Evolutionary conservation across 1,284 basidiomycete genomes (phyloP).

Genomic region (Pyrrhoderma noxium): DNA sequence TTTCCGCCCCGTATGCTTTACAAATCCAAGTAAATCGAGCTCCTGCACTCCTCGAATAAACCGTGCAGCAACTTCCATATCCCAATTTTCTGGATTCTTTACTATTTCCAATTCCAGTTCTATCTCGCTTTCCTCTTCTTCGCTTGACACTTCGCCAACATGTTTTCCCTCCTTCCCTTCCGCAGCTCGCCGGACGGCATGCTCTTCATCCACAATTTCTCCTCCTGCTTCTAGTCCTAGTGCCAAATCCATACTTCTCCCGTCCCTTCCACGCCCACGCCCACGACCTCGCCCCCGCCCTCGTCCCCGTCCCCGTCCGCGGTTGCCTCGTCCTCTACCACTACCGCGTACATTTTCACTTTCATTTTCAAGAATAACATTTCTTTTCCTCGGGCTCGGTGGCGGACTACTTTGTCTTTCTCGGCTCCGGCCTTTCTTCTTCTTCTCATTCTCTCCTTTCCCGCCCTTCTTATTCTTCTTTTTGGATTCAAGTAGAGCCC

Average conservation of each 20-base stretch:
- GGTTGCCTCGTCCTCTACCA: background rate
- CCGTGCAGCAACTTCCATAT: constrained; percentile 59
- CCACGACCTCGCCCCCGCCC: constrained; percentile 20
- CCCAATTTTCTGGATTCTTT: constrained; percentile 41
- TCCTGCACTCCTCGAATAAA: constrained; percentile 74
- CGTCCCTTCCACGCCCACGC: constrained; percentile 24
- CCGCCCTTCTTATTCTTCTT: constrained; percentile 22
- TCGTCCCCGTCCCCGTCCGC: background rate
- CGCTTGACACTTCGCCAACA: background rate
- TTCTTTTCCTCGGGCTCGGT: too few relatives aligned
- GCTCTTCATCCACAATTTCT: constrained; percentile 18
- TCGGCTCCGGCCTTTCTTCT: constrained; percentile 30
- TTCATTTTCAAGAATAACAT: background rate
- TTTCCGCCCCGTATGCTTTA: constrained; percentile 72
- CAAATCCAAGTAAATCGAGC: constrained; percentile 67
- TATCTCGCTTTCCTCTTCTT: constrained; percentile 20
- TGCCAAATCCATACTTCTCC: too few relatives aligned
- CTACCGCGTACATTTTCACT: constrained; percentile 1
- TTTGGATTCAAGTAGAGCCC: constrained; percentile 6
- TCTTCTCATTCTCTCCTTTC: constrained; percentile 20
- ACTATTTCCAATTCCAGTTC: constrained; percentile 27
- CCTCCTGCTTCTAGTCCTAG: too few relatives aligned
- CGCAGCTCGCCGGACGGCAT: background rate
- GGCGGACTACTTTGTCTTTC: constrained; percentile 17
- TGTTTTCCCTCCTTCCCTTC: constrained; percentile 18